Evolutionary conservation across 2,329 filamentous ascomycete genomes (phyloP), one percentile per base, ranked within the genome.

Genomic region (Venturia oleaginea): DNA sequence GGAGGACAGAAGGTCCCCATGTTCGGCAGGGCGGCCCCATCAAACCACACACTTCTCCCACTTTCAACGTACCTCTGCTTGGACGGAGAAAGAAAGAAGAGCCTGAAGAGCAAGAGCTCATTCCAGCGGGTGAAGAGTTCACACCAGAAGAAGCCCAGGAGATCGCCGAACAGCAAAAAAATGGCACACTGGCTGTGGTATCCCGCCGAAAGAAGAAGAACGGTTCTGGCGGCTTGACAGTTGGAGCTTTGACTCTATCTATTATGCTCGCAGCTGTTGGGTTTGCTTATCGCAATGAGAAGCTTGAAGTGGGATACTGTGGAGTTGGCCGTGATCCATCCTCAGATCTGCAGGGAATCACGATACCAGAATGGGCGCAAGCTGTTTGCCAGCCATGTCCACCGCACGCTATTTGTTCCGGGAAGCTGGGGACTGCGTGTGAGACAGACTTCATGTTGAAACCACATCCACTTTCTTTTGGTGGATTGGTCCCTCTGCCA

Each of bases 261-360:
- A 86, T 88, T 0, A 76, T 94, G 11, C 75, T 94, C 7, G 83
- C 83, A 38, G 86, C 88, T 0, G 91, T 96, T 68, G 88, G 83
- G 37, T 84, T 84, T 10, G 94, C 92, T 84, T 99, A 92, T 79
- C 83, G 93, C 60, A 91, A 96, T 73, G 94, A 99, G 76, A 97
- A 97, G 81, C 80, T 96, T n/a, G 89, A 91, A 19, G 91, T 97
- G n/a, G 94, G 95, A 40, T 99, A 96, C 73, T 99, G 94, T 73
- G n/a, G 92, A 15, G 84, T 96, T 63, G 94, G 79, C 4, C 67
- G 89, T 30, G 84, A 87, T 63, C 80, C 85, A 59, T 84, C 81
- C 7, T 82, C 79, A 68, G 81, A 80, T 24, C 72, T 87, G 63
- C 79, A 82, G 13, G 83, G 86, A 37, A 80, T 88, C 15, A 81